Conservation (phyloP, 495 filamentous ascomycete species). For the Penicillium argentinense region DNA sequence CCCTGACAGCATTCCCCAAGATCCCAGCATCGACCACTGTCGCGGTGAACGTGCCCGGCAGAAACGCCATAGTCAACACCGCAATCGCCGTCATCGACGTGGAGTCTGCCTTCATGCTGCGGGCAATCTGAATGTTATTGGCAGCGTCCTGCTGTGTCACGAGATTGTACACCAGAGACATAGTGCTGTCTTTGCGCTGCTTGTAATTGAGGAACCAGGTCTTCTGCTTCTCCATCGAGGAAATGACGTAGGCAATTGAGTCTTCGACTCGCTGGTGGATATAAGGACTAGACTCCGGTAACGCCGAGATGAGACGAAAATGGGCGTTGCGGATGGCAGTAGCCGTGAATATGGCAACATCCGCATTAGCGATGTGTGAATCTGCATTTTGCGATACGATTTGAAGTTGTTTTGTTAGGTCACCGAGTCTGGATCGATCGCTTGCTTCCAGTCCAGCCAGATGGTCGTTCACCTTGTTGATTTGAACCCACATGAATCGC, state of each 20-base stretch:
- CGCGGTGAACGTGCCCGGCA: constrained; percentile 48
- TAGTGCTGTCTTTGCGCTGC: constrained; percentile 13
- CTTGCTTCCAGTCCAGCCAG: constrained; percentile 10
- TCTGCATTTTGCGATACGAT: constrained; percentile 15
- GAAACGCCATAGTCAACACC: constrained; percentile 52
- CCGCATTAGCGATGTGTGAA: constrained; percentile 13
- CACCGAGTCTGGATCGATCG: constrained; percentile 10
- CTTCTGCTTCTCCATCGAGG: constrained; percentile 16
- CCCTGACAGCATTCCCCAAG: constrained; percentile 1
- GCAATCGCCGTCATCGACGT: constrained; percentile 55
- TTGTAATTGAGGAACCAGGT: constrained; percentile 16
- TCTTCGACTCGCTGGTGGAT: constrained; percentile 6
- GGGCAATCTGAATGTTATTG: constrained; percentile 34
- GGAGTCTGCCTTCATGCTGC: constrained; percentile 42
- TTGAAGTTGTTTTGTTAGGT: constrained; percentile 14
- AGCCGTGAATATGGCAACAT: constrained; percentile 13
- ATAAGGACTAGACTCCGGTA: constrained; percentile 2
- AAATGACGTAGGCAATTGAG: constrained; percentile 11
- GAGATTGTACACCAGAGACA: constrained; percentile 13
- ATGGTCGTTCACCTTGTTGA: constrained; percentile 13
- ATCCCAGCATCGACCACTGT: constrained; percentile 6
- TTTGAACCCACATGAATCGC: constrained; percentile 14
- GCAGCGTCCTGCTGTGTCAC: constrained; percentile 16
- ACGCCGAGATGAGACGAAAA: neutral
- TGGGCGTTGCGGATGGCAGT: constrained; percentile 6